A percentile compares a stretch with the other conserved stretches of the same genome.
These are phyloP conservation scores for Pseudozyma hubeiensis DNA, from an alignment of 1,284 basidiomycete species.

Conservation along the genomic window DNA sequence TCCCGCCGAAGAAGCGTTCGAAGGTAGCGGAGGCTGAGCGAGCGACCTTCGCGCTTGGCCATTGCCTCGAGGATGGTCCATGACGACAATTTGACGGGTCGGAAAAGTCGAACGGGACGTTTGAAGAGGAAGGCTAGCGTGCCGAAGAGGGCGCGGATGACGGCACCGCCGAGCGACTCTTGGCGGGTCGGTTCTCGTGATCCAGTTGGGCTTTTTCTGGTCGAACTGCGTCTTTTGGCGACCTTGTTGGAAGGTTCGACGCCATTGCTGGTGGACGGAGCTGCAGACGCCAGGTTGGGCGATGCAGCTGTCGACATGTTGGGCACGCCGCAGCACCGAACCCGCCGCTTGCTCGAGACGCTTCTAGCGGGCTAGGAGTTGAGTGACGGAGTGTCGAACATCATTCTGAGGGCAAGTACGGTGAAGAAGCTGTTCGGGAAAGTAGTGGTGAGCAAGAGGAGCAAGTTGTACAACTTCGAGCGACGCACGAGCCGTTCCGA, in stretches of 20 bases:
- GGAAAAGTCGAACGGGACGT: slow-evolving; percentile 68
- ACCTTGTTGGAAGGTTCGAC: slow-evolving; percentile 8
- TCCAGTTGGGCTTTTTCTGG: neutral
- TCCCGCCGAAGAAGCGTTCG: slow-evolving; percentile 65
- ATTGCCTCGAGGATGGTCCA: slow-evolving; percentile 69
- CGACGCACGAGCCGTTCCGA: slow-evolving; percentile 2
- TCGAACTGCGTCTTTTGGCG: slow-evolving; percentile 19
- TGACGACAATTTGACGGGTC: slow-evolving; percentile 68
- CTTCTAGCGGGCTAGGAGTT: too few relatives aligned
- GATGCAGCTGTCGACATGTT: slow-evolving; percentile 21
- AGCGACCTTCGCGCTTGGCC: slow-evolving; percentile 67
- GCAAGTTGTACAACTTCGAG: neutral
- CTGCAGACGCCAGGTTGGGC: neutral
- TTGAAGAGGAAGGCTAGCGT: slow-evolving; percentile 70
- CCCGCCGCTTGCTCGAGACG: too few relatives aligned
- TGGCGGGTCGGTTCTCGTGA: slow-evolving; percentile 31
- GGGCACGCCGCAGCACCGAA: neutral
- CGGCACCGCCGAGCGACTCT: slow-evolving; percentile 61
- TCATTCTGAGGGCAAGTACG: too few relatives aligned
- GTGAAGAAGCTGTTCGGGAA: too few relatives aligned
- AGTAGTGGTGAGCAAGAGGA: too few relatives aligned
- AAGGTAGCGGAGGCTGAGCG: slow-evolving; percentile 65
- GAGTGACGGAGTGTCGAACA: too few relatives aligned
- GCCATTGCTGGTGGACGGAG: slow-evolving; percentile 7
- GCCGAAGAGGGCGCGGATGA: slow-evolving; percentile 64